These are phyloP conservation scores for Coriolopsis trogii DNA, from an alignment of 1,284 basidiomycete genomes.

Conservation along the genomic window DNA sequence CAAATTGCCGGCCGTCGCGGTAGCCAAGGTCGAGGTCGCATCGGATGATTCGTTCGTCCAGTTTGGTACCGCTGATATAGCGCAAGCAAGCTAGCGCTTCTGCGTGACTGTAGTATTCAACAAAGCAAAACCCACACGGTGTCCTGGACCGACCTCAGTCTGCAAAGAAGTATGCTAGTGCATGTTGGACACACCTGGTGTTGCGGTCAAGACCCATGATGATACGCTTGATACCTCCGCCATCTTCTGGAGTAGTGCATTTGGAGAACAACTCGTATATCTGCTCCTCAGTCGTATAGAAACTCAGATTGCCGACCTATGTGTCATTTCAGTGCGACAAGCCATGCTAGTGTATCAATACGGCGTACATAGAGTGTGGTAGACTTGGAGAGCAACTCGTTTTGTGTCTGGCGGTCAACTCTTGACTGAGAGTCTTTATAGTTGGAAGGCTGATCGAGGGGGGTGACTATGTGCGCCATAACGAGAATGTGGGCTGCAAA, in stretches of 20 bases:
- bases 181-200: slow-evolving; percentile 63
- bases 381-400: slow-evolving; percentile 71
- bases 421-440: slow-evolving; percentile 91
- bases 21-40: slow-evolving; percentile 99
- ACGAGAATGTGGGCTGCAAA: slow-evolving; percentile 7
- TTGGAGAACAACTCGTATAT: slow-evolving; percentile 98
- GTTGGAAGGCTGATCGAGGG: slow-evolving; percentile 92
- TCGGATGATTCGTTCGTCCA: slow-evolving; percentile 99
- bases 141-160: slow-evolving; percentile 57
- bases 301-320: slow-evolving; percentile 95
- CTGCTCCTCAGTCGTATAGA: slow-evolving; percentile 98
- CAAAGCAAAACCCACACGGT: slow-evolving; percentile 99
- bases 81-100: slow-evolving; percentile 94
- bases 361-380: slow-evolving; percentile 74
- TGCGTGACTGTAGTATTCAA: slow-evolving; percentile 96
- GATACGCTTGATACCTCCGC: slow-evolving; percentile 96
- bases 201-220: slow-evolving; percentile 99
- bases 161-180: not conserved
- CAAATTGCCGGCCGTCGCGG: slow-evolving; percentile 96
- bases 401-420: slow-evolving; percentile 70
- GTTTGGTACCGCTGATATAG: slow-evolving; percentile 95
- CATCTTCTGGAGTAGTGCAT: slow-evolving; percentile 87
- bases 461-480: slow-evolving; percentile 88
- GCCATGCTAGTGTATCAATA: slow-evolving; percentile 18
- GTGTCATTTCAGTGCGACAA: slow-evolving; percentile 9